Evolutionary conservation across 495 filamentous ascomycete species (phyloP).

Genomic region (Trichoderma virens): DNA sequence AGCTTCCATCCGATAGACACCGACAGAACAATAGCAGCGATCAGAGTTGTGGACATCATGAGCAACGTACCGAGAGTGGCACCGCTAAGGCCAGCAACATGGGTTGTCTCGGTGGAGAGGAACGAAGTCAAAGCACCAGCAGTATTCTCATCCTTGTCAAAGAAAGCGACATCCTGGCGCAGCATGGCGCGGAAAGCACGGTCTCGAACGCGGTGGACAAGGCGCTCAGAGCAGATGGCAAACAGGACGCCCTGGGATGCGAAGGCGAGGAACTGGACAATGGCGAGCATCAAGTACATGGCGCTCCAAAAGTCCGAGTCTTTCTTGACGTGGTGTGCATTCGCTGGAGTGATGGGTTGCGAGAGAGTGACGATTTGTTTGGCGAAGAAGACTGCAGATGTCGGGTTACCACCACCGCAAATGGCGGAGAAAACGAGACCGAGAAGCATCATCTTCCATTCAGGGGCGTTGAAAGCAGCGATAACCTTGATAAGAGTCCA

Average conservation of each 20-base stretch:
- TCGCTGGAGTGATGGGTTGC: constrained; percentile 27
- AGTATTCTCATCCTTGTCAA: constrained; percentile 78
- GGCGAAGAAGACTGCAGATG: constrained; percentile 83
- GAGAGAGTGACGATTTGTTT: constrained; percentile 61
- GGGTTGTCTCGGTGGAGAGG: constrained; percentile 77
- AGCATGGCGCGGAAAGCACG: constrained; percentile 72
- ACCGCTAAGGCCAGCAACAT: constrained; percentile 75
- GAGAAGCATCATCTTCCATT: constrained; percentile 64
- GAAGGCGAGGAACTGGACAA: constrained; percentile 60
- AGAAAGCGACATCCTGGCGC: constrained; percentile 85
- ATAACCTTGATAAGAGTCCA: constrained; percentile 83
- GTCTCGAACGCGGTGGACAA: constrained; percentile 69
- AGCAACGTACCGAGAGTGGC: constrained; percentile 78
- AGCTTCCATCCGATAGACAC: constrained; percentile 83
- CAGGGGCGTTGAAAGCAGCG: constrained; percentile 69
- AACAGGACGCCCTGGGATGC: constrained; percentile 52
- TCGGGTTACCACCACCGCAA: constrained; percentile 76
- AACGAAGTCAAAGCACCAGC: constrained; percentile 81
- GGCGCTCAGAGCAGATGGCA: constrained; percentile 63
- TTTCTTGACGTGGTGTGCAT: constrained; percentile 41
- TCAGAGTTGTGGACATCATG: constrained; percentile 64
- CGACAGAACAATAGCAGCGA: constrained; percentile 59
- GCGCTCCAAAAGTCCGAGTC: constrained; percentile 81
- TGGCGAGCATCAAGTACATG: constrained; percentile 93
- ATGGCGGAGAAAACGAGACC: constrained; percentile 74